A percentile compares a stretch with the other conserved stretches of the same genome.
phyloP scores from a whole-genome alignment of 129 eudicot species.

The Glebionis coronaria region DNA sequence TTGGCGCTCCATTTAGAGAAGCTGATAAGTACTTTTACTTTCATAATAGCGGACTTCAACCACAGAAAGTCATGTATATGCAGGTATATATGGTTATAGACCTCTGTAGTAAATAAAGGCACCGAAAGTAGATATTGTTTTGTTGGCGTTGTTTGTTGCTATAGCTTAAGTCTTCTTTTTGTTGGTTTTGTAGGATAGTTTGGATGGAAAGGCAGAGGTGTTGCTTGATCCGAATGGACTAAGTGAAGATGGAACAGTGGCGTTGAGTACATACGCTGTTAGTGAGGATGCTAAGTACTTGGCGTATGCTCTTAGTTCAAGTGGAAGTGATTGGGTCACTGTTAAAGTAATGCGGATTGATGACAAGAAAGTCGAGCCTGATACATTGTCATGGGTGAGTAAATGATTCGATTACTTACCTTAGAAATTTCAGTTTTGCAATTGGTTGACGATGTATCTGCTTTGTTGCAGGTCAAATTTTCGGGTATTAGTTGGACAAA shows the following conservation, averaged over 20 bases:
- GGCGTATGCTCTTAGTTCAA: conserved; percentile 83
- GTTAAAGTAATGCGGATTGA: conserved; percentile 74
- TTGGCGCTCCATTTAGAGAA: conserved; percentile 65
- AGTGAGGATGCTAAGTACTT: conserved; percentile 92
- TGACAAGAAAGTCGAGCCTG: conserved; percentile 60
- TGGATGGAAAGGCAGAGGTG: conserved; percentile 80
- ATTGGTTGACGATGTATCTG: not conserved
- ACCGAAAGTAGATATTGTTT: not conserved
- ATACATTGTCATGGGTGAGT: conserved; percentile 85
- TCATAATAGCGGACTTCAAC: conserved; percentile 86
- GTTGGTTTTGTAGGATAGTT: no score
- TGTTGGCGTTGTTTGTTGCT: not conserved
- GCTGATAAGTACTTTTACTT: conserved; percentile 87
- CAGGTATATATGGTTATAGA: conserved; percentile 52
- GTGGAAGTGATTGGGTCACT: conserved; percentile 98
- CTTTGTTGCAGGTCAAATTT: conserved; percentile 75
- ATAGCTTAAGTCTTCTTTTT: not conserved
- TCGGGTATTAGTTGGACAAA: conserved; percentile 88
- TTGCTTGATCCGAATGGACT: conserved; percentile 90
- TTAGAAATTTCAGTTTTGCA: not conserved
- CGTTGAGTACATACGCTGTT: conserved; percentile 65
- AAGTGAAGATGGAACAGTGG: conserved; percentile 91
- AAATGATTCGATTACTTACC: not conserved
- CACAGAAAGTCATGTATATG: conserved; percentile 82
- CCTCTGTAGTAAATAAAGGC: no score